Evolutionary conservation across 2,329 filamentous ascomycete genomes (phyloP), one percentile per base, ranked within the genome.

Genomic region (Trematosphaeria pertusa): DNA sequence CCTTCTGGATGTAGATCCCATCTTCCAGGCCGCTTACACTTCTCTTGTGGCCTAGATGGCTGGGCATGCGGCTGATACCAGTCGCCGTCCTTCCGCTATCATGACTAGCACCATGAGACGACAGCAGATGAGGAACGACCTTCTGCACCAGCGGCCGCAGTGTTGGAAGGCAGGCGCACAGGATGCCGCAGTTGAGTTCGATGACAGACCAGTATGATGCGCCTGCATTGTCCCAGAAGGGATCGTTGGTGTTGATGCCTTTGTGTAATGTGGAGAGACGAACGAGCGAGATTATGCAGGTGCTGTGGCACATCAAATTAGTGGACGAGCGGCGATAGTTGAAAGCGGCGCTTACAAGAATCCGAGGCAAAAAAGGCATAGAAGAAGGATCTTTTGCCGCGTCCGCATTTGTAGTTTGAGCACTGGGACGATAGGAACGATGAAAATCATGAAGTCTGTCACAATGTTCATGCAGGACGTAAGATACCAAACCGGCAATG

Each of bases 131-230:
- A 3, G 56, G 56, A 10, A 52, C 35, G 32, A 49, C 17, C 15
- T 48, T 49, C 33, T 43, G 43, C 14, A 59, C 37, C 1, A 57
- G 37, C 1, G 53, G 48, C 4, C 56, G 56, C 10, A 59, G 34
- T 2, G 56, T 57, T 31, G 56, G 56, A 18, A 59, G 35, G 30
- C 51, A 59, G 2, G 56, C 56, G 38, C 56, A 59, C 3, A 59
- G 44, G 22, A 59, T 57, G 9, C 56, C 56, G 15, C 50, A 46
- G 28, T 53, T 57, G 11, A 59, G 42, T 42, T 58, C 54, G 4
- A 56, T 43, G 4, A 46, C 49, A 3, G 42, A 46, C 52, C 52
- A 55, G 26, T 55, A 55, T 31, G 48, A 48, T 26, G 46, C 33
- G 1, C 48, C 43, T 11, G 49, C 44, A 19, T 52, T 49, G 30